Conservation (phyloP, 495 filamentous ascomycete genomes). For the Neurospora hispaniola region DNA sequence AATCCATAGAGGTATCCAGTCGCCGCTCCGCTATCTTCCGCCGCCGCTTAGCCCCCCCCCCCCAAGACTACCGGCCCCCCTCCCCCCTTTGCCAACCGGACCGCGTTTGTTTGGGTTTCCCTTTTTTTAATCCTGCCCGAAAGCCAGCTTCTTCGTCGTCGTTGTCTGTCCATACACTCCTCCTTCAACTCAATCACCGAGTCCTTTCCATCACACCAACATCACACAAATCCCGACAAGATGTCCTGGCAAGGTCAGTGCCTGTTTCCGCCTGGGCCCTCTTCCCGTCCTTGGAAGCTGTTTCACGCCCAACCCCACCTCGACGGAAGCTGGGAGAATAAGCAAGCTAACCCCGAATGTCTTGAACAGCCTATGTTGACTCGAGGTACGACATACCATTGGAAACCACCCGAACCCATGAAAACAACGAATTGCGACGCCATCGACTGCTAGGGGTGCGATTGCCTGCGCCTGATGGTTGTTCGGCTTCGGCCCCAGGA, state of each 20-base stretch:
- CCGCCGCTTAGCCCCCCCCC: background rate
- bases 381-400: slow-evolving; percentile 27
- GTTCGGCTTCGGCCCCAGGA: background rate
- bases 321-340: slow-evolving; percentile 9
- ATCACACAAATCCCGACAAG: slow-evolving; percentile 17
- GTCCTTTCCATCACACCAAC: slow-evolving; percentile 1
- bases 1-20: background rate
- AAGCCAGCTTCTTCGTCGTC: background rate
- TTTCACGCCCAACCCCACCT: slow-evolving; percentile 25
- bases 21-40: background rate
- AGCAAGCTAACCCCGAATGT: slow-evolving; percentile 24
- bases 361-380: slow-evolving; percentile 37
- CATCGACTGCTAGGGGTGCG: background rate
- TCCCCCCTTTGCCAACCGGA: background rate
- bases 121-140: background rate
- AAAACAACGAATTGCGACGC: background rate
- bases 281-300: background rate
- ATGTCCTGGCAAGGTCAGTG: slow-evolving; percentile 51
- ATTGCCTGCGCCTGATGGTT: slow-evolving; percentile 1
- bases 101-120: background rate
- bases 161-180: background rate
- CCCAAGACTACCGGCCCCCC: background rate
- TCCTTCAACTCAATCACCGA: background rate
- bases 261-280: background rate
- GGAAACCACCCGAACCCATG: background rate